Evolutionary conservation across 1,139 yeast genomes (phyloP).

Genomic region (Meyerozyma athensensis): DNA sequence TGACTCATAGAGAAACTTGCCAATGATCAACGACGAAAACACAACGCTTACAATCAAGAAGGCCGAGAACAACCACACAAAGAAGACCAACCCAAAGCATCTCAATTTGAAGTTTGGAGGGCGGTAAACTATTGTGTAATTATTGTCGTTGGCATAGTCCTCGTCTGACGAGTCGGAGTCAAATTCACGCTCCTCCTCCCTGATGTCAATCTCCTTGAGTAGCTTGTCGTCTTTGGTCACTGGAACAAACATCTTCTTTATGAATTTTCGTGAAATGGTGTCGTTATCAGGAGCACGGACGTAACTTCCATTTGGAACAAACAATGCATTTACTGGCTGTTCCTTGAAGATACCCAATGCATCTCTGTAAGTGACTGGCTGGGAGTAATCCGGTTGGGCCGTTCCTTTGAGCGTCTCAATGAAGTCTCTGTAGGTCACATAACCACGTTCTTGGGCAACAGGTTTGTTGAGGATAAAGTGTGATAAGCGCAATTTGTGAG

Average conservation of each 20-base stretch:
- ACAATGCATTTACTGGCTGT: conserved; percentile 42
- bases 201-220: conserved; percentile 16
- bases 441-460: conserved; percentile 74
- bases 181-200: conserved; percentile 18
- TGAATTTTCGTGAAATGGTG: conserved; percentile 59
- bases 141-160: conserved; percentile 42
- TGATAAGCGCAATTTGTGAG: conserved; percentile 62
- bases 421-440: conserved; percentile 53
- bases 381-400: conserved; percentile 52
- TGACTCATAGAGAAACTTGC: conserved; percentile 21
- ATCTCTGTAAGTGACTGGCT: conserved; percentile 50
- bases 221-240: conserved; percentile 79
- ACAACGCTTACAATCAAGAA: conserved; percentile 36
- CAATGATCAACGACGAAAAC: conserved; percentile 32
- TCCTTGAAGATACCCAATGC: conserved; percentile 42
- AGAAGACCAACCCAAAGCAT: conserved; percentile 48
- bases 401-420: conserved; percentile 34
- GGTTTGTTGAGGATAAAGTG: conserved; percentile 72
- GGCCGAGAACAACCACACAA: conserved; percentile 71
- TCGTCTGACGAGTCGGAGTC: conserved; percentile 46
- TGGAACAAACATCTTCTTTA: conserved; percentile 66
- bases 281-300: conserved; percentile 87
- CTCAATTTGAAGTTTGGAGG: conserved; percentile 74
- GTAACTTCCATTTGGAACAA: conserved; percentile 73
- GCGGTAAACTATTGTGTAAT: conserved; percentile 74